Conservation (phyloP, 1,284 basidiomycete genomes). For the Boletellus deceptivus region DNA sequence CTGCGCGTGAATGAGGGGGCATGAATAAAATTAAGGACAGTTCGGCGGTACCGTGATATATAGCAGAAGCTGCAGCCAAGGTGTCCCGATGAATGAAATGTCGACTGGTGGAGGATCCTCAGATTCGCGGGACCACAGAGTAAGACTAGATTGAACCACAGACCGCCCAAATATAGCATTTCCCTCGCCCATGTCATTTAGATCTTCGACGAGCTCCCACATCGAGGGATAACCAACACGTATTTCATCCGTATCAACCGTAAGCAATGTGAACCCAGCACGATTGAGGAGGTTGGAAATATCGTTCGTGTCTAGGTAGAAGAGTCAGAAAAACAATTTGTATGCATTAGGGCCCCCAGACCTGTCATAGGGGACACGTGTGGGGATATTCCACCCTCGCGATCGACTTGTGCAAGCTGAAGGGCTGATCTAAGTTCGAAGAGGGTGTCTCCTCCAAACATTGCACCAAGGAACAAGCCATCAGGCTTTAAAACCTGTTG, state of each 20-base stretch:
- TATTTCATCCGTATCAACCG: constrained; percentile 95
- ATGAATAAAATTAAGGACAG: constrained; percentile 1
- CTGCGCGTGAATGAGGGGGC: constrained; percentile 40
- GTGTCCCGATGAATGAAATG: constrained; percentile 82
- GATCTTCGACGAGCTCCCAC: constrained; percentile 93
- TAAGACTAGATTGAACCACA: background rate
- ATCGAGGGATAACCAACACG: constrained; percentile 91
- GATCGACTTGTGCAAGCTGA: constrained; percentile 92
- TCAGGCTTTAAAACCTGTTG: constrained; percentile 85
- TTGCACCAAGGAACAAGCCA: constrained; percentile 91
- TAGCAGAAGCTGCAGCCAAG: constrained; percentile 85
- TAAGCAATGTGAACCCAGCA: constrained; percentile 92
- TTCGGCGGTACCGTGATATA: constrained; percentile 74
- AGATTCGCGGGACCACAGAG: background rate
- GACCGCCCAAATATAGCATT: constrained; percentile 88
- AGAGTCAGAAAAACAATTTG: constrained; percentile 1
- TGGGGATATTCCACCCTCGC: constrained; percentile 94
- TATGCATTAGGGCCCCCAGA: constrained; percentile 33
- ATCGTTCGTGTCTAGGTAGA: constrained; percentile 74
- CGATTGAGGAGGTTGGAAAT: constrained; percentile 89
- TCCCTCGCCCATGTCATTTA: constrained; percentile 94
- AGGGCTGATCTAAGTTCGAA: constrained; percentile 91
- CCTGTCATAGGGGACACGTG: constrained; percentile 97
- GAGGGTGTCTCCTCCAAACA: constrained; percentile 94
- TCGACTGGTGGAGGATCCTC: constrained; percentile 43